These are phyloP conservation scores for Immersiporthe knoxdaviesiana DNA, from an alignment of 2,329 filamentous ascomycete genomes.

Conservation along the genomic window DNA sequence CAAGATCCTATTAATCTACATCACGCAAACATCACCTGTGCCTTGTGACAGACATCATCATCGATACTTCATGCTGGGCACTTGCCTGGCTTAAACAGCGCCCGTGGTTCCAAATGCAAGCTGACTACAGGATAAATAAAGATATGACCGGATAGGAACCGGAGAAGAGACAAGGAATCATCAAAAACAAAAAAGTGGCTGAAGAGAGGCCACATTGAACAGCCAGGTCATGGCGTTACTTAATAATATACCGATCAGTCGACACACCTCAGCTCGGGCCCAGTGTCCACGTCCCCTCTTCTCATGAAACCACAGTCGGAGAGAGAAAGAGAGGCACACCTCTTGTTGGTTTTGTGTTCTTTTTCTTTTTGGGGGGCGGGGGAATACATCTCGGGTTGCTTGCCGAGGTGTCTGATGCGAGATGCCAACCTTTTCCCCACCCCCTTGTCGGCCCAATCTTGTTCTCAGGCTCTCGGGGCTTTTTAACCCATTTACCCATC, in stretches of 20 bases:
- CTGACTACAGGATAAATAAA: background rate
- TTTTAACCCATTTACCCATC: background rate
- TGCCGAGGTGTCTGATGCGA: background rate
- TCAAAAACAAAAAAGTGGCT: background rate
- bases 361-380: background rate
- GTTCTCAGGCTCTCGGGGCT: background rate
- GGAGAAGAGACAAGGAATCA: no score
- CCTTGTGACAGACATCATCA: no score
- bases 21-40: no score
- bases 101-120: background rate
- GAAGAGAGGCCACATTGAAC: background rate
- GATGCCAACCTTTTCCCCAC: background rate
- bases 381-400: background rate
- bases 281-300: background rate
- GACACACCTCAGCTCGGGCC: background rate
- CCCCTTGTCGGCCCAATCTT: no score
- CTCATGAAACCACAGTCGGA: background rate
- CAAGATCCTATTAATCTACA: background rate
- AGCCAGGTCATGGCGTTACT: background rate
- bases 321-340: background rate
- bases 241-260: background rate
- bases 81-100: background rate
- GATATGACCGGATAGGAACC: background rate
- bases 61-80: background rate
- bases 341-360: no score